A percentile compares a stretch with the other conserved stretches of the same genome.
Conservation (phyloP, 1,284 basidiomycete genomes). For the Microbotryum violaceum region DNA sequence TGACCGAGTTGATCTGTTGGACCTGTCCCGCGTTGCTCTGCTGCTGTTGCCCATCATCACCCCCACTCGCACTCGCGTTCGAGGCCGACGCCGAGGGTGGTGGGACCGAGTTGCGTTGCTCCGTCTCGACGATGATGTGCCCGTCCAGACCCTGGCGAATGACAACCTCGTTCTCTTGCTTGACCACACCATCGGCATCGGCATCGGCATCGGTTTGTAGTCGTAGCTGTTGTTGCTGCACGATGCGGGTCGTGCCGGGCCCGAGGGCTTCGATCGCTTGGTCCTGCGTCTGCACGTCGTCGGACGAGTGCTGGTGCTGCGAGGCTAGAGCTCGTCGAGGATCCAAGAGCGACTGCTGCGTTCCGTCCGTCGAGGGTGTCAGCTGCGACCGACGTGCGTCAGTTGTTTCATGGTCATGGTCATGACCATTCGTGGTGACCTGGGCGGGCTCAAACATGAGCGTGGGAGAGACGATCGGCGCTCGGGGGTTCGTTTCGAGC, state of each 20-base stretch:
- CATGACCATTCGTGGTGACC: too few species aligned
- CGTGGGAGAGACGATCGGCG: too few species aligned
- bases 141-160: background rate
- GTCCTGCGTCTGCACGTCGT: conserved; percentile 1
- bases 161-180: conserved; percentile 4
- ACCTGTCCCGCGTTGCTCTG: background rate
- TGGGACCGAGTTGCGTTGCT: background rate
- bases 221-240: background rate
- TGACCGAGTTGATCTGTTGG: conserved; percentile 3
- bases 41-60: background rate
- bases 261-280: background rate
- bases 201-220: background rate
- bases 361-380: too few species aligned
- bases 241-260: background rate
- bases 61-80: too few species aligned
- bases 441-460: too few species aligned
- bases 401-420: too few species aligned
- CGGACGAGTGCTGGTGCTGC: conserved; percentile 5
- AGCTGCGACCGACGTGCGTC: too few species aligned
- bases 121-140: background rate
- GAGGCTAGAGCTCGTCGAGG: background rate
- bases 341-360: too few species aligned
- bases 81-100: too few species aligned
- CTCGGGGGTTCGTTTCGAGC: too few species aligned
- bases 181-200: background rate